Conservation (phyloP, 108 stramenopile species). For the Nitzschia inconspicua region DNA sequence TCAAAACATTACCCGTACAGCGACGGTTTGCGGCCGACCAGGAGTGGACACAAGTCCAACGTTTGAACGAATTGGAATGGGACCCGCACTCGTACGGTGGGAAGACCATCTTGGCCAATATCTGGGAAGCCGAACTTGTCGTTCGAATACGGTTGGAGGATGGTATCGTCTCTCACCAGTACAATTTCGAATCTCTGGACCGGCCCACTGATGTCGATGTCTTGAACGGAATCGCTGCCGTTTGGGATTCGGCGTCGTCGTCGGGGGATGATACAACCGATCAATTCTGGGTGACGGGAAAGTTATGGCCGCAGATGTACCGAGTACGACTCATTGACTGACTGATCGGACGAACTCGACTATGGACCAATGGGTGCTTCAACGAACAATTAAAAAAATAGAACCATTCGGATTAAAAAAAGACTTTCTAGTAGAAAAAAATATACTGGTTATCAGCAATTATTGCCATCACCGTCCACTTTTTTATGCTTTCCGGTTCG, state of each 20-base stretch:
- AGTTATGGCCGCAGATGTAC: conserved; percentile 72
- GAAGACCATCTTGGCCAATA: conserved; percentile 2
- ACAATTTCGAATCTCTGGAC: too few species aligned
- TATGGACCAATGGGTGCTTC: too few species aligned
- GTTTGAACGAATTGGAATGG: conserved; percentile 2
- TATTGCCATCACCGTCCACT: neutral
- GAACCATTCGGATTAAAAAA: too few species aligned
- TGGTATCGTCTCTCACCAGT: too few species aligned
- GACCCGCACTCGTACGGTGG: conserved; percentile 6
- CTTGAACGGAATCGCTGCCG: conserved; percentile 81
- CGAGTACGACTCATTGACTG: conserved; percentile 43
- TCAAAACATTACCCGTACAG: too few species aligned
- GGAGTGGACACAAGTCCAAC: neutral
- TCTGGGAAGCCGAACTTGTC: neutral
- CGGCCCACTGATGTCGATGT: too few species aligned
- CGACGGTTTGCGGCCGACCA: neutral
- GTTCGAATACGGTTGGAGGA: neutral
- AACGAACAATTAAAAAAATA: too few species aligned
- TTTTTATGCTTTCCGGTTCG: conserved; percentile 1
- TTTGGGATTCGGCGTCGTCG: too few species aligned
- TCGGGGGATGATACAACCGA: conserved; percentile 35
- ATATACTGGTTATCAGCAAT: too few species aligned
- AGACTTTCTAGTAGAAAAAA: too few species aligned
- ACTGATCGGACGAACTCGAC: too few species aligned
- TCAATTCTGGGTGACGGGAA: conserved; percentile 52